Evolutionary conservation across 345 rosid genomes (phyloP), one percentile per base, ranked within the genome.

Genomic region (Linum usitatissimum): DNA sequence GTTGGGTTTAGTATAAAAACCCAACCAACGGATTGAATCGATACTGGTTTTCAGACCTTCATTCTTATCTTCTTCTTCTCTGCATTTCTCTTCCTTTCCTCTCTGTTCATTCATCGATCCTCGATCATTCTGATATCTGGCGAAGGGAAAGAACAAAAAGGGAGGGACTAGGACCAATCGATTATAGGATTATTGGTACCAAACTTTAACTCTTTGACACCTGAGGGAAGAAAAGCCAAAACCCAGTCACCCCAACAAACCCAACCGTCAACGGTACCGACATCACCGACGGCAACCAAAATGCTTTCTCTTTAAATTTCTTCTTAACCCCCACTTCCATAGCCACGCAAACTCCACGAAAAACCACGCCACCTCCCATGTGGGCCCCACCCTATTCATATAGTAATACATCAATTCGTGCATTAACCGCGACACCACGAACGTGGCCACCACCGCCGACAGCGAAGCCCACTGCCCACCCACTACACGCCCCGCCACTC

Each of bases 331-430:
- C 74, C 42, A 83, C 61, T 81, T 91, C 94, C 1, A 65, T 5
- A 0, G 59, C 74, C 66, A 82, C 61, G 12, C 75, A 80, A 9
- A 75, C 61, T 20, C 87, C 91, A 81, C 30, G 63, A 86, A 88
- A 70, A 79, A 88, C 66, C 78, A 81, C 20, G 86, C 81, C 56
- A 88, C 79, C 79, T 88, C 90, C 91, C 96, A 81, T 13, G 96
- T 83, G 30, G 91, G 91, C 20, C 64, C 38, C 49, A 51, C 76
- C 9, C 79, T 80, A n/a, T 73, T 75, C 0, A 75, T 0, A 30
- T 86, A 76, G 48, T 57, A 84, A 59, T 73, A 84, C 23, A 91
- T 2, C 18, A 80, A 40, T 68, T 88, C 94, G 65, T 84, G 91
- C 91, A 84, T 83, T 3, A 79, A 30, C 0, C 96, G 90, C 0